These are phyloP conservation scores for Barnettozyma botsteinii DNA, from an alignment of 805 yeast genomes.

Conservation along the genomic window DNA sequence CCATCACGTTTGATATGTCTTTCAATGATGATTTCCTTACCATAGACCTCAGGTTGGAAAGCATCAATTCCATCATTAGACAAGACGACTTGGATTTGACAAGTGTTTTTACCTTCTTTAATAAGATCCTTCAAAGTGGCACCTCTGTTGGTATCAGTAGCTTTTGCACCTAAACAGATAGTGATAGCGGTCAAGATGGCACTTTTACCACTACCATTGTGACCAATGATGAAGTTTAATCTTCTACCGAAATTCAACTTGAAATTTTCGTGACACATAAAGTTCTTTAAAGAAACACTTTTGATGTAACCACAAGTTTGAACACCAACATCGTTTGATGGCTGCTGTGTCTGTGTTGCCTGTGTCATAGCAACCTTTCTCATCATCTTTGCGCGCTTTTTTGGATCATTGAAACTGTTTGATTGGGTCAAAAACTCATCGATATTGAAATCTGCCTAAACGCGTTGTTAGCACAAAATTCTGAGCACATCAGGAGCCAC, in stretches of 20 bases:
- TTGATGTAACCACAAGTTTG: slow-evolving; percentile 58
- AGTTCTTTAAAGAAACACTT: slow-evolving; percentile 58
- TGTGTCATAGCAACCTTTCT: slow-evolving; percentile 16
- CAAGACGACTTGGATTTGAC: slow-evolving; percentile 60
- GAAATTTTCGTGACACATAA: slow-evolving; percentile 88
- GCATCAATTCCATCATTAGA: slow-evolving; percentile 63
- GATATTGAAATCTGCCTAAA: slow-evolving; percentile 12
- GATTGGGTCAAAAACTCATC: slow-evolving; percentile 19
- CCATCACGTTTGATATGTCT: slow-evolving; percentile 49
- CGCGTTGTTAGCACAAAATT: background rate
- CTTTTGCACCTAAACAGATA: slow-evolving; percentile 84
- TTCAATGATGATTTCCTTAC: slow-evolving; percentile 63
- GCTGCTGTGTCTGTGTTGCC: slow-evolving; percentile 1
- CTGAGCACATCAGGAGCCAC: background rate
- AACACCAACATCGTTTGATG: background rate
- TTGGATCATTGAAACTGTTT: slow-evolving; percentile 5
- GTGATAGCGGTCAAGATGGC: slow-evolving; percentile 85
- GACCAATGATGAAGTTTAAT: slow-evolving; percentile 81
- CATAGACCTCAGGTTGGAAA: slow-evolving; percentile 58
- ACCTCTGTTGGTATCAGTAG: slow-evolving; percentile 83
- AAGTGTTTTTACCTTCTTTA: slow-evolving; percentile 66
- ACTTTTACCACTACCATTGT: slow-evolving; percentile 88
- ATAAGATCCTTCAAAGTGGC: slow-evolving; percentile 62
- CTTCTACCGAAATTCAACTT: slow-evolving; percentile 70
- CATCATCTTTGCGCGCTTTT: slow-evolving; percentile 8